Evolutionary conservation across 345 rosid genomes (phyloP).

Genomic region (Cochlearia excelsa): DNA sequence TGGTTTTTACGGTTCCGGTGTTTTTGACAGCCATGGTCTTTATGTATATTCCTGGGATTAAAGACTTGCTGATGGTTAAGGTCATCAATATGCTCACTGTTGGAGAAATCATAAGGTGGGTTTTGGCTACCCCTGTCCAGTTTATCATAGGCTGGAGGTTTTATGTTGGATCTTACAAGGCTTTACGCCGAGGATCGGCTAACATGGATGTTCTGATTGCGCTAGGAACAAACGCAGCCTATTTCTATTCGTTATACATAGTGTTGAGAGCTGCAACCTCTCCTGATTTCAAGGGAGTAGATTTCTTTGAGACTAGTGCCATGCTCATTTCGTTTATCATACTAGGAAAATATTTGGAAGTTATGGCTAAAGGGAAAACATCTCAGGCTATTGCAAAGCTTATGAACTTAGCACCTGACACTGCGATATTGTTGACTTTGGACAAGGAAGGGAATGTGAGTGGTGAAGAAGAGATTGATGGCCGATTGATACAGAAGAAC

Average conservation of each 20-base stretch:
- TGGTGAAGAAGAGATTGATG: slow-evolving; percentile 75
- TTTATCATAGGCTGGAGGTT: slow-evolving; percentile 81
- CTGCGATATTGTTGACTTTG: slow-evolving; percentile 59
- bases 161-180: slow-evolving; percentile 73
- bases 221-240: slow-evolving; percentile 88
- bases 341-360: slow-evolving; percentile 87
- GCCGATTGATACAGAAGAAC: slow-evolving; percentile 73
- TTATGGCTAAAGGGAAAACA: slow-evolving; percentile 84
- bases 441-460: slow-evolving; percentile 61
- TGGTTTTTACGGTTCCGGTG: slow-evolving; percentile 78
- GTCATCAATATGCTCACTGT: slow-evolving; percentile 69
- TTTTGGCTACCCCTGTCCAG: slow-evolving; percentile 76
- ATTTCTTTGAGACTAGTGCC: slow-evolving; percentile 94
- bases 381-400: slow-evolving; percentile 95
- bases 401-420: slow-evolving; percentile 76
- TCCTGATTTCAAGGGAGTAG: slow-evolving; percentile 55
- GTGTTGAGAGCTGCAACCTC: slow-evolving; percentile 77
- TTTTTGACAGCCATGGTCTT: slow-evolving; percentile 81
- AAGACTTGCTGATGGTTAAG: slow-evolving; percentile 53
- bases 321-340: slow-evolving; percentile 92
- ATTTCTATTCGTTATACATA: slow-evolving; percentile 77
- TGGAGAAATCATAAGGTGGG: slow-evolving; percentile 72
- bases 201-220: slow-evolving; percentile 96
- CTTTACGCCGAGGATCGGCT: slow-evolving; percentile 75
- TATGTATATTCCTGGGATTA: slow-evolving; percentile 71